Base-by-base conservation (phyloP, 345 rosid genomes). In the Citrus australasica region DNA sequence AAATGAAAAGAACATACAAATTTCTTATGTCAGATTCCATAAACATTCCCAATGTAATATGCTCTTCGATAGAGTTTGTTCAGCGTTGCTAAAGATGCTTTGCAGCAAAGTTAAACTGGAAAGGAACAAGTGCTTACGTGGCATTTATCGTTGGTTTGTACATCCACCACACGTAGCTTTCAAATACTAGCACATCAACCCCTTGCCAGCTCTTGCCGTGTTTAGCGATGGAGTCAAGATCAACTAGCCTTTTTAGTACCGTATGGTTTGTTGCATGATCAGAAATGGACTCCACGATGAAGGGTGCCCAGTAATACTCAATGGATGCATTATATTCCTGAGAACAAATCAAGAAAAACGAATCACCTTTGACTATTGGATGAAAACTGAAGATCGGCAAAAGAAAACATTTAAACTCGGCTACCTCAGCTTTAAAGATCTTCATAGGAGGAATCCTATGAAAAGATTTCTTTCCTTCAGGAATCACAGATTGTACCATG, bases 91-190 rank as follows among this genome's bases (percentile, higher is more conserved):
- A 58, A n/a, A 65, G 22, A 16, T 51, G 22, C 21, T 16, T 51
- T 51, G 21, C 56, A 16, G 56, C 56, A 51, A 16, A 3, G 56
- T 22, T 16, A 51, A 16, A 51, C 56, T 14, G 56, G 22, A 28
- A 7, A 64, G 8, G 30, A 33, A 25, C 4, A 9, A n/a, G 35
- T 56, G 75, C 94, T 86, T 83, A 92, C 97, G 97, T 92, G 8
- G 93, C 99, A 72, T 95, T 95, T 81, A 93, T 91, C 64, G 77
- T 77, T 42, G 98, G 97, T 64, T 83, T 89, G 88, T 89, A 81
- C 99, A 95, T 93, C 99, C 99, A 95, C 99, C 98, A 95, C 0
- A 93, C 92, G 35, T 95, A 93, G 86, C 98, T 92, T 83, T 95
- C 96, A 46, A 93, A 95, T 59, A 95, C 88, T 38, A 95, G 76